Percentiles rank a stretch among this genome's conserved stretches.
phyloP scores from a whole-genome alignment of 2,329 filamentous ascomycete genomes.

The Alternaria arborescens region DNA sequence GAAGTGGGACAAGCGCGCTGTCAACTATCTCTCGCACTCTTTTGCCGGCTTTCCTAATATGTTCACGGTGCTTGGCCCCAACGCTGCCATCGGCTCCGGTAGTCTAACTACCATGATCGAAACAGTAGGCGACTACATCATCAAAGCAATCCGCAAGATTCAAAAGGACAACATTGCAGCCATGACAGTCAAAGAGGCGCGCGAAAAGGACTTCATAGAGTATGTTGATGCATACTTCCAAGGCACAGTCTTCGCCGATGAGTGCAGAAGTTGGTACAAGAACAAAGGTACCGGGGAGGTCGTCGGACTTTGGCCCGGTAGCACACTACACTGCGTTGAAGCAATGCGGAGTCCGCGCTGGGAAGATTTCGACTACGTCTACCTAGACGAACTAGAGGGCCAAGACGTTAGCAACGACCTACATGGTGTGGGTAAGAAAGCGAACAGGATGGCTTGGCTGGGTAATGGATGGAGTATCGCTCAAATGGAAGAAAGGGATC shows the following conservation, averaged over 20 bases:
- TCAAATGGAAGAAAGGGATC: slow-evolving; percentile 43
- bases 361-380: slow-evolving; percentile 48
- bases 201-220: slow-evolving; percentile 42
- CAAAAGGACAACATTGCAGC: slow-evolving; percentile 54
- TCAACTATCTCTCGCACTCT: slow-evolving; percentile 43
- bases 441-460: slow-evolving; percentile 44
- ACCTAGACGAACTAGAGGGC: slow-evolving; percentile 30
- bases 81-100: slow-evolving; percentile 53
- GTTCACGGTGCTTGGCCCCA: slow-evolving; percentile 55
- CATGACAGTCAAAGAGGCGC: slow-evolving; percentile 43
- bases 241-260: slow-evolving; percentile 44
- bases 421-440: slow-evolving; percentile 25
- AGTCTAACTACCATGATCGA: slow-evolving; percentile 55
- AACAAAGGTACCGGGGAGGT: slow-evolving; percentile 36
- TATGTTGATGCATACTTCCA: slow-evolving; percentile 47
- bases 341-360: slow-evolving; percentile 44
- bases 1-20: slow-evolving; percentile 48
- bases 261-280: slow-evolving; percentile 50
- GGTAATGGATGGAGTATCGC: slow-evolving; percentile 44
- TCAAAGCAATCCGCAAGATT: slow-evolving; percentile 53
- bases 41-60: slow-evolving; percentile 50
- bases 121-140: slow-evolving; percentile 50
- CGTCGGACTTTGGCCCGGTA: slow-evolving; percentile 48
- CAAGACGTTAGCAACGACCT: slow-evolving; percentile 9
- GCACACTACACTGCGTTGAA: slow-evolving; percentile 45